Conservation (phyloP, 1,139 yeast species). For the Hyphopichia khmerensis region DNA sequence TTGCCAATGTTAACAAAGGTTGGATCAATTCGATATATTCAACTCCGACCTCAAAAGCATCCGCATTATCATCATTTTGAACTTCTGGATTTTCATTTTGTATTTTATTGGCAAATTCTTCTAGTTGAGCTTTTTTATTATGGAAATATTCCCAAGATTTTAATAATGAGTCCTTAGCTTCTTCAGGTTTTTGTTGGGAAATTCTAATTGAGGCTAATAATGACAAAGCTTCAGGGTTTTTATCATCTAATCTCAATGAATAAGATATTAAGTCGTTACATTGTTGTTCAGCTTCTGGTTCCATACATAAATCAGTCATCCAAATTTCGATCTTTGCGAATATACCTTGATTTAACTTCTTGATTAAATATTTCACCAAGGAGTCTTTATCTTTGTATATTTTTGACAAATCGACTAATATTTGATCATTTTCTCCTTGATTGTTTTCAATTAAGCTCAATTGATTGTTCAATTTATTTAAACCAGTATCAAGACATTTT, state of each 20-base stretch:
- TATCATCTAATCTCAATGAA: conserved; percentile 59
- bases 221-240: conserved; percentile 79
- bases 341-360: conserved; percentile 68
- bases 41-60: conserved; percentile 39
- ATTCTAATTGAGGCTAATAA: conserved; percentile 84
- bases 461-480: conserved; percentile 48
- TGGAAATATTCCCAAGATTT: conserved; percentile 74
- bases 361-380: conserved; percentile 40
- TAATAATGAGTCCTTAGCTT: conserved; percentile 68
- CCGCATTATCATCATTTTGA: conserved; percentile 12
- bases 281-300: conserved; percentile 75
- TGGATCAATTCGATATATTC: conserved; percentile 65
- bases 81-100: conserved; percentile 16
- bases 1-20: conserved; percentile 67
- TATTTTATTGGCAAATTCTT: conserved; percentile 35
- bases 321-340: conserved; percentile 91
- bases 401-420: conserved; percentile 21
- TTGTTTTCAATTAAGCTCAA: conserved; percentile 27
- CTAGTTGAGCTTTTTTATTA: conserved; percentile 48
- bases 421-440: conserved; percentile 22
- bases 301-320: conserved; percentile 99
- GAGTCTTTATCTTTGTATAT: conserved; percentile 28
- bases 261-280: conserved; percentile 73
- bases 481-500: conserved; percentile 62
- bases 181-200: conserved; percentile 75